Evolutionary conservation across 176 grass and related monocot genomes (phyloP).

Genomic region (Juncus inflexus): DNA sequence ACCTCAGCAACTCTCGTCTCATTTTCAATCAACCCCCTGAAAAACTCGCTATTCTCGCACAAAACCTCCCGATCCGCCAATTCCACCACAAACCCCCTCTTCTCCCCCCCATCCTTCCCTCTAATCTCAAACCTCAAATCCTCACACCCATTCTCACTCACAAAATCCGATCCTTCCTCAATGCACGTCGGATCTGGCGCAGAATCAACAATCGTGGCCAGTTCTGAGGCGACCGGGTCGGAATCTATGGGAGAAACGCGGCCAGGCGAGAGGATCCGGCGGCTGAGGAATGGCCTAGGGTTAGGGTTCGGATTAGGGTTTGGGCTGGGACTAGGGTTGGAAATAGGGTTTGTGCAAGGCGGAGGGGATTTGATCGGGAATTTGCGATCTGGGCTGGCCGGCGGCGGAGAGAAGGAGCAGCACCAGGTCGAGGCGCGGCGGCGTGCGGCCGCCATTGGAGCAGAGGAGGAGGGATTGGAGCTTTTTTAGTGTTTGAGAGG

Average conservation of each 20-base stretch:
- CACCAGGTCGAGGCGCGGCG: conserved; percentile 26
- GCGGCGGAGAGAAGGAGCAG: conserved; percentile 24
- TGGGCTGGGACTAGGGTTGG: conserved; percentile 9
- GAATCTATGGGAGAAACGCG: conserved; percentile 87
- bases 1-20: conserved; percentile 23
- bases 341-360: background rate
- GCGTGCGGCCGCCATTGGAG: conserved; percentile 30
- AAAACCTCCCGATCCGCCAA: conserved; percentile 58
- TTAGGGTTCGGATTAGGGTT: conserved; percentile 18
- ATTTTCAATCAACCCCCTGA: conserved; percentile 34
- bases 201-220: background rate
- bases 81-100: conserved; percentile 50
- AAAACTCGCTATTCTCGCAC: conserved; percentile 59
- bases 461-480: background rate
- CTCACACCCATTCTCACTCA: conserved; percentile 20
- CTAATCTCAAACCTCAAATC: conserved; percentile 69
- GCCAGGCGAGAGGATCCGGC: conserved; percentile 86
- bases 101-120: conserved; percentile 36
- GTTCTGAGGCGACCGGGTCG: conserved; percentile 29
- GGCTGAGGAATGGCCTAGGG: conserved; percentile 51
- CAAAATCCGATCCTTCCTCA: conserved; percentile 3
- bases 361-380: conserved; percentile 8
- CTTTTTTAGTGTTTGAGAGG: background rate
- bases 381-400: conserved; percentile 16
- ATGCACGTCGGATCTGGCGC: conserved; percentile 11